Conservation (phyloP, 352 stramenopile species). For the Globisporangium recalcitrans region DNA sequence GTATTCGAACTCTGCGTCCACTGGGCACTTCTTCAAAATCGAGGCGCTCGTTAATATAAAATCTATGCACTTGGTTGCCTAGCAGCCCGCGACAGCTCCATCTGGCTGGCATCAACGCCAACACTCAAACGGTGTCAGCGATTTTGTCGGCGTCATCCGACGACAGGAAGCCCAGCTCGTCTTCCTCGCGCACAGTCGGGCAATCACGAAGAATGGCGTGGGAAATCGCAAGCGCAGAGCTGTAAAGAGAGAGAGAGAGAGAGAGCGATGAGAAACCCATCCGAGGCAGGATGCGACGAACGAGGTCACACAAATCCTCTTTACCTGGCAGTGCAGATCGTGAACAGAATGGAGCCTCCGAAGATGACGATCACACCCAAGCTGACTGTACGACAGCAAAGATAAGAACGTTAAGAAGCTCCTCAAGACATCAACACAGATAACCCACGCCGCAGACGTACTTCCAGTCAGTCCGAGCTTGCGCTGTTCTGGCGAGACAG, state of each 20-base stretch:
- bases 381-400: slow-evolving; percentile 39
- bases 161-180: slow-evolving; percentile 77
- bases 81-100: no score
- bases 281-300: background rate
- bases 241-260: slow-evolving; percentile 15
- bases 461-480: slow-evolving; percentile 73
- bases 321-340: slow-evolving; percentile 79
- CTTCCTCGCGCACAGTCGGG: slow-evolving; percentile 63
- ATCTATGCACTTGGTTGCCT: slow-evolving; percentile 7
- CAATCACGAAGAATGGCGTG: slow-evolving; percentile 80
- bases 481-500: slow-evolving; percentile 67
- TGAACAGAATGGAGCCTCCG: slow-evolving; percentile 83
- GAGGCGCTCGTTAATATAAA: slow-evolving; percentile 12
- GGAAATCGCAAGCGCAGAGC: slow-evolving; percentile 63
- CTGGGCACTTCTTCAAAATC: background rate
- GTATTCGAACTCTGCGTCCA: background rate
- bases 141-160: slow-evolving; percentile 59
- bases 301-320: background rate
- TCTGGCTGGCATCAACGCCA: background rate
- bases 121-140: slow-evolving; percentile 59
- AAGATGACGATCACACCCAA: slow-evolving; percentile 76
- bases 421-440: background rate
- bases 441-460: slow-evolving; percentile 22
- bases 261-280: background rate
- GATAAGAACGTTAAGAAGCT: slow-evolving; percentile 3